phyloP scores from a whole-genome alignment of 352 stramenopile genomes.

The Pythium biforme region DNA sequence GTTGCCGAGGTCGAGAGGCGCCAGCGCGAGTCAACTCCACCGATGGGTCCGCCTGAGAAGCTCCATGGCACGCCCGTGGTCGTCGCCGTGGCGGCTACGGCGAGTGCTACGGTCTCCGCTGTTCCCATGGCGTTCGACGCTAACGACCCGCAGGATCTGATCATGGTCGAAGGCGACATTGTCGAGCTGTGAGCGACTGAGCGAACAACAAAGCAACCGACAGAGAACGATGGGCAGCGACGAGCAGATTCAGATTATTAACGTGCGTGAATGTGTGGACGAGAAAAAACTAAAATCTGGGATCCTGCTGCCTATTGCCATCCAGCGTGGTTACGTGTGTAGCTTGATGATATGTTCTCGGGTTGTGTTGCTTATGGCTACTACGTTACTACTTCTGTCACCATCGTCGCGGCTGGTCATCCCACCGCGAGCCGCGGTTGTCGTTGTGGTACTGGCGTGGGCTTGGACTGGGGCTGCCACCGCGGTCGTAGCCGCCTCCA shows the following conservation, averaged over 20 bases:
- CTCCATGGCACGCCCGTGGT: background rate
- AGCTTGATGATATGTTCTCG: too few relatives aligned
- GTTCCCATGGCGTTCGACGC: conserved; percentile 12
- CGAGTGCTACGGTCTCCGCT: background rate
- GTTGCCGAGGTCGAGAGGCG: conserved; percentile 15
- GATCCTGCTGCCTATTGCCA: too few relatives aligned
- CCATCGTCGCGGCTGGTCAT: conserved; percentile 21
- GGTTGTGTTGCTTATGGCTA: background rate
- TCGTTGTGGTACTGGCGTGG: conserved; percentile 12
- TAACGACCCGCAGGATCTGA: conserved; percentile 28
- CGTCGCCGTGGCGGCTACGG: conserved; percentile 7
- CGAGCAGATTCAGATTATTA: too few relatives aligned
- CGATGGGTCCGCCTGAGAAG: conserved; percentile 14
- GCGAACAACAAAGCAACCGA: background rate
- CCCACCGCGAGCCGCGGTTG: conserved; percentile 12
- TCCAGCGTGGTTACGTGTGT: too few relatives aligned
- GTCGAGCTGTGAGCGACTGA: conserved; percentile 25
- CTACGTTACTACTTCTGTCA: conserved; percentile 1
- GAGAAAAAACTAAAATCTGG: background rate
- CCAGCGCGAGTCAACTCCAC: conserved; percentile 8
- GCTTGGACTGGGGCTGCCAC: conserved; percentile 4
- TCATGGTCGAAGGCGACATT: conserved; percentile 34
- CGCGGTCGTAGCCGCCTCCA: conserved; percentile 1
- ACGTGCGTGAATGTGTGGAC: background rate
- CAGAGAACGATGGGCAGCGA: background rate